Evolutionary conservation across 495 filamentous ascomycete genomes (phyloP).

Genomic region (Durotheca rogersii): DNA sequence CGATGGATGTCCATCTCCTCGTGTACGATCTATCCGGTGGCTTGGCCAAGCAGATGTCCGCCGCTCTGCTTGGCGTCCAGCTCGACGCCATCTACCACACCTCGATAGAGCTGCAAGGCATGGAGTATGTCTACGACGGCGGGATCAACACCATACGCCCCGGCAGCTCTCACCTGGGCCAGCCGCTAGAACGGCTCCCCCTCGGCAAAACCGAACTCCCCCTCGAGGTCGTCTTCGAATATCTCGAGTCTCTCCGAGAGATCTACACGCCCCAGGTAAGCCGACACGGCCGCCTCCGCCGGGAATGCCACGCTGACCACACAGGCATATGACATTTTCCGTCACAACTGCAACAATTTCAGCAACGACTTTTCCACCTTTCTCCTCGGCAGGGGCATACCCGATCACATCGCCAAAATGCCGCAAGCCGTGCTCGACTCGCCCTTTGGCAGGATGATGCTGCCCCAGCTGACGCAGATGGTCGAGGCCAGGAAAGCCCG

Average conservation of each 20-base stretch:
- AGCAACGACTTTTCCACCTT: conserved; percentile 92
- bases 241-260: conserved; percentile 76
- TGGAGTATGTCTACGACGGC: conserved; percentile 55
- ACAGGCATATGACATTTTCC: conserved; percentile 78
- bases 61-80: conserved; percentile 63
- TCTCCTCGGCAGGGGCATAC: conserved; percentile 85
- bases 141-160: conserved; percentile 80
- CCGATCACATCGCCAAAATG: conserved; percentile 82
- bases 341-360: conserved; percentile 99
- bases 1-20: conserved; percentile 87
- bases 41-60: conserved; percentile 49
- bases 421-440: conserved; percentile 85
- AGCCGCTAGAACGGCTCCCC: conserved; percentile 71
- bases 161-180: conserved; percentile 81
- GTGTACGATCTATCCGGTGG: conserved; percentile 92
- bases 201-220: conserved; percentile 79
- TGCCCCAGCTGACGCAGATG: conserved; percentile 74
- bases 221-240: conserved; percentile 82
- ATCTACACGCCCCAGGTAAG: conserved; percentile 80
- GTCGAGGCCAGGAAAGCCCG: conserved; percentile 67
- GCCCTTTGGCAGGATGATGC: conserved; percentile 87
- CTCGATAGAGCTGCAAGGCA: conserved; percentile 75
- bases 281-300: conserved; percentile 11
- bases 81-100: conserved; percentile 93
- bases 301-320: conserved; percentile 7